Evolutionary conservation across 2,329 filamentous ascomycete species (phyloP), one percentile per base, ranked within the genome.

Genomic region (Drechslerella coelobrocha): DNA sequence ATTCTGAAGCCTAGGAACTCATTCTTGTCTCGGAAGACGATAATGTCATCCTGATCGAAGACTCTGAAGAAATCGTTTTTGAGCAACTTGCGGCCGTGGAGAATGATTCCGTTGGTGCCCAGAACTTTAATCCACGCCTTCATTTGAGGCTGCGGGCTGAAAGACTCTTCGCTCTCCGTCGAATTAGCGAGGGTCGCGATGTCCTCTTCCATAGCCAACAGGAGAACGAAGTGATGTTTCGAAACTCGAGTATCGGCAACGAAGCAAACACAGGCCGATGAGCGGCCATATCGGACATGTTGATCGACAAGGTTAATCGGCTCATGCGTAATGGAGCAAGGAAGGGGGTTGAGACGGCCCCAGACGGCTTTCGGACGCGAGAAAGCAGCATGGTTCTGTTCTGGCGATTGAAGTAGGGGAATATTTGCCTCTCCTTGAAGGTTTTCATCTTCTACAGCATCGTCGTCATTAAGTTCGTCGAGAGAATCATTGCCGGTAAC

Each of bases 1-100:
- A 74, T 73, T 21, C 45, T 71, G 43, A 74, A 76, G 5, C 73
- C 75, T 8, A 75, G 41, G 26, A 69, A 74, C 17, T 76, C 73
- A 4, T 41, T 34, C n/a, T 72, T 63, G 12, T 72, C 72, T 8
- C 73, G 52, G 21, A 75, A 73, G 6, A 76, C 53, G 12, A 75
- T 71, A n/a, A 76, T 56, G 23, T 74, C 45, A 34, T 76, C 75
- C 2, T 73, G 74, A 29, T 76, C 53, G 26, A 53, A 76, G 8
- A 76, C 66, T 26, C 73, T 66, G 29, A 72, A 73, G 19, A 73
- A 68, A 8, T 65, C 57, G 19, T 72, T 72, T 24, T 71, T 72
- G 21, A 54, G 57, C 10, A 74, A 69, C 34, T 73, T 75, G 37
- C 59, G 68, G 12, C 74, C 75, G 47, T 76, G 75, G 19, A 76